phyloP scores from a whole-genome alignment of 805 yeast genomes.

The Ogataea paradorogensis region DNA sequence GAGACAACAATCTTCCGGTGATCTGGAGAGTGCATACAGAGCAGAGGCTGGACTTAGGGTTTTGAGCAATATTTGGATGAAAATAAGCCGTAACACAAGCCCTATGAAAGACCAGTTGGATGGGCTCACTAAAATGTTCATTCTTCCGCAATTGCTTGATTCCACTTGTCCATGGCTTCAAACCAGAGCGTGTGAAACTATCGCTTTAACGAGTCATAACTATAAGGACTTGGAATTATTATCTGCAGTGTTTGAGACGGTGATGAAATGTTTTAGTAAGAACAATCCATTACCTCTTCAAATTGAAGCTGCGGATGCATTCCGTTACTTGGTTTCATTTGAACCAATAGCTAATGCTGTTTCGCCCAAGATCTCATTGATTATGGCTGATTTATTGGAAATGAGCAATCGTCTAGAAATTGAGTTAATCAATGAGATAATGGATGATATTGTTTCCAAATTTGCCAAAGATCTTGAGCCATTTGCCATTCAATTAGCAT shows the following conservation, averaged over 20 bases:
- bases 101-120: slow-evolving; percentile 62
- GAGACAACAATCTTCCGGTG: slow-evolving; percentile 30
- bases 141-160: slow-evolving; percentile 60
- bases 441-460: slow-evolving; percentile 90
- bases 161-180: slow-evolving; percentile 59
- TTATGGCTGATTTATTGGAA: slow-evolving; percentile 72
- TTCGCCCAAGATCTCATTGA: slow-evolving; percentile 59
- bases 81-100: slow-evolving; percentile 48
- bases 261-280: slow-evolving; percentile 33
- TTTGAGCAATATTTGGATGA: slow-evolving; percentile 62
- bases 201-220: slow-evolving; percentile 32
- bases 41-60: slow-evolving; percentile 76
- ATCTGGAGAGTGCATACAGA: slow-evolving; percentile 46
- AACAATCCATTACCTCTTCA: slow-evolving; percentile 46
- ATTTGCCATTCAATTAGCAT: slow-evolving; percentile 70
- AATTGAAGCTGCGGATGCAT: slow-evolving; percentile 51
- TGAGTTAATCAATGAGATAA: slow-evolving; percentile 80
- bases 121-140: slow-evolving; percentile 51
- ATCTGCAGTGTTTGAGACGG: slow-evolving; percentile 36
- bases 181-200: slow-evolving; percentile 64
- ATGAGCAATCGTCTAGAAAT: slow-evolving; percentile 75
- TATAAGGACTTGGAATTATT: slow-evolving; percentile 28
- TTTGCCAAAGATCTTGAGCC: slow-evolving; percentile 87
- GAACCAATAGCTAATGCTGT: slow-evolving; percentile 55
- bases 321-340: slow-evolving; percentile 39